A percentile compares a stretch with the other conserved stretches of the same genome.
phyloP scores from a whole-genome alignment of 1,284 basidiomycete genomes.

The Rhizoctonia solani region DNA sequence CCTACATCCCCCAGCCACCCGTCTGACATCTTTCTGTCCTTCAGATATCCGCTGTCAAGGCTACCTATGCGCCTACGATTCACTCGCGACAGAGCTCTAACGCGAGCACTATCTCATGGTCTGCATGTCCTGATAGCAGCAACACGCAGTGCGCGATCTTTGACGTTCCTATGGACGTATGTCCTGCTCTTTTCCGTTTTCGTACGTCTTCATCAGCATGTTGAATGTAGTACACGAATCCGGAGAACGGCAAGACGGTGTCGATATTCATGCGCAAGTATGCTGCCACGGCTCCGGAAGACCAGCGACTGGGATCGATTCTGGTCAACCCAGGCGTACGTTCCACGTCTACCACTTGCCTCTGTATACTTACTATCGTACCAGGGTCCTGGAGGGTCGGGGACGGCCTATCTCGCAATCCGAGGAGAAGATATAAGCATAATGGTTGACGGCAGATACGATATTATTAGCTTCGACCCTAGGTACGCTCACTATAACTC shows the following conservation, averaged over 20 bases:
- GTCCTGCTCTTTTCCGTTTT: neutral
- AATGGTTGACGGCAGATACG: conserved; percentile 39
- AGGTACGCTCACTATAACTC: conserved; percentile 36
- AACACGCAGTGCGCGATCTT: conserved; percentile 20
- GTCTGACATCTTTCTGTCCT: too few species aligned
- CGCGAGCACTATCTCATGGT: conserved; percentile 7
- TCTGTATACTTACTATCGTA: neutral
- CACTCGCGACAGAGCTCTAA: too few species aligned
- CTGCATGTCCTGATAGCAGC: conserved; percentile 10
- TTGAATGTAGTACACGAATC: conserved; percentile 14
- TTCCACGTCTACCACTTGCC: neutral
- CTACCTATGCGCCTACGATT: too few species aligned
- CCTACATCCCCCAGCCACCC: too few species aligned
- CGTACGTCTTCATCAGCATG: neutral
- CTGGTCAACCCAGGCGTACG: conserved; percentile 39
- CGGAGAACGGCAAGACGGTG: conserved; percentile 24
- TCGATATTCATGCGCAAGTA: conserved; percentile 41
- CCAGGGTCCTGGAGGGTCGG: conserved; percentile 40
- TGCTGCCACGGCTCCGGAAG: conserved; percentile 34
- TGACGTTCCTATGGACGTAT: conserved; percentile 23
- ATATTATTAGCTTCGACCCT: conserved; percentile 29
- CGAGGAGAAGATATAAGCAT: conserved; percentile 23
- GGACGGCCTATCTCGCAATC: conserved; percentile 21
- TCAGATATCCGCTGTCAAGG: too few species aligned
- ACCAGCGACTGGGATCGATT: conserved; percentile 36